A percentile compares a stretch with the other conserved stretches of the same genome.
Evolutionary conservation across 176 grass and related monocot genomes (phyloP).

Genomic region (Triticum turgidum): DNA sequence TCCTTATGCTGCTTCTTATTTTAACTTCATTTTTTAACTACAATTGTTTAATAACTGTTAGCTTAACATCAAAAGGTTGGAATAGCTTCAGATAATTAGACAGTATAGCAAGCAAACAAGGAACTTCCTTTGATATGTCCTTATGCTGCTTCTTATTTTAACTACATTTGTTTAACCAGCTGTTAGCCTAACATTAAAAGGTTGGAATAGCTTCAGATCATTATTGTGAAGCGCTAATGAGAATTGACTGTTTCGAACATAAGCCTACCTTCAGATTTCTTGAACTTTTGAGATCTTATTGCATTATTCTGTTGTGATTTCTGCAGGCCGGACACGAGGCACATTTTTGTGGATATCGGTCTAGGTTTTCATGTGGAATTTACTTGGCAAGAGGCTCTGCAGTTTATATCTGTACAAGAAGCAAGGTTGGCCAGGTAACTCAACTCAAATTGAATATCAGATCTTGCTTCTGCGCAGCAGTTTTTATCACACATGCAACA

Average conservation of each 20-base stretch:
- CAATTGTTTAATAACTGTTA: neutral
- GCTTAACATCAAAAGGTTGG: neutral
- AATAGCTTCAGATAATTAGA: neutral
- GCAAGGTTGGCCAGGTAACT: conserved; percentile 67
- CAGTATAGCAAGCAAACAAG: neutral
- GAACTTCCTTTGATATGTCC: neutral
- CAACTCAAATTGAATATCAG: neutral
- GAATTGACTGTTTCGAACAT: neutral
- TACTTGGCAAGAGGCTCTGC: conserved; percentile 81
- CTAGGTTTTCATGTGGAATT: conserved; percentile 97
- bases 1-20: neutral
- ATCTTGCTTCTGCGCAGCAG: neutral
- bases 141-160: conserved; percentile 1
- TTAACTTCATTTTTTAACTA: neutral
- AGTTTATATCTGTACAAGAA: conserved; percentile 90
- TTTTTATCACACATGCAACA: neutral
- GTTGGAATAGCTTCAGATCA: neutral
- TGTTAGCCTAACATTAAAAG: conserved; percentile 9
- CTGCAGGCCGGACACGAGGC: conserved; percentile 67
- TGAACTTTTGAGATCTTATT: neutral
- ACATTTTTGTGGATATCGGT: conserved; percentile 89
- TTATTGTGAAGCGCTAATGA: neutral
- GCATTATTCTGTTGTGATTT: neutral
- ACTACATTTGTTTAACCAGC: neutral
- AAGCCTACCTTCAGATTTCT: neutral